These are phyloP conservation scores for Talaromyces stipitatus DNA, from an alignment of 495 filamentous ascomycete genomes.

Conservation along the genomic window DNA sequence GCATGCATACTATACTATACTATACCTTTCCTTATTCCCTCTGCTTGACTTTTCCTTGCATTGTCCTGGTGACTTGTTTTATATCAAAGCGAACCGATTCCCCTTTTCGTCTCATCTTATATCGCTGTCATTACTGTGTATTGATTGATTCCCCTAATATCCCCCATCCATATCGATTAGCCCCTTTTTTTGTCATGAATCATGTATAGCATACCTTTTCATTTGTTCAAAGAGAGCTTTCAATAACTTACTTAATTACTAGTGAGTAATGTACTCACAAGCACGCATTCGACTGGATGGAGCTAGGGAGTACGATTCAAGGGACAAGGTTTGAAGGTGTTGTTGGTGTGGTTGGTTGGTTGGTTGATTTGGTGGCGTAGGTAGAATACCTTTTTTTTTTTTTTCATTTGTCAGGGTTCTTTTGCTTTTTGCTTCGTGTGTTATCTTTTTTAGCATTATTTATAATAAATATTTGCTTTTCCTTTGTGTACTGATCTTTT, in stretches of 20 bases:
- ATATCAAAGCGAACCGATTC: conserved; percentile 5
- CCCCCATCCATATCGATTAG: neutral
- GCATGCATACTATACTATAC: too few species aligned
- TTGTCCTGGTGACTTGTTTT: conserved; percentile 1
- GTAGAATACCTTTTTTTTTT: neutral
- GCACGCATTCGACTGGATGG: conserved; percentile 4
- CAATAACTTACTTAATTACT: neutral
- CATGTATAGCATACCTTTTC: conserved; percentile 2
- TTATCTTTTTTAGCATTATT: neutral
- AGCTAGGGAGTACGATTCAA: conserved; percentile 2
- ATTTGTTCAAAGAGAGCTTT: neutral
- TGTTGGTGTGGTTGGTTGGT: neutral
- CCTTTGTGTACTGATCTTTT: neutral
- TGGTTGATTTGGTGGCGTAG: neutral
- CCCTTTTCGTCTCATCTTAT: neutral
- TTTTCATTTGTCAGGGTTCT: conserved; percentile 1
- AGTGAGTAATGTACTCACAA: neutral
- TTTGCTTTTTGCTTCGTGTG: neutral
- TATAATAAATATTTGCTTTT: neutral
- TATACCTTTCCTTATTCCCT: too few species aligned
- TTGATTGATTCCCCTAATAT: neutral
- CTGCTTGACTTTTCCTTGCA: neutral
- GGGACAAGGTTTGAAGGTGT: neutral
- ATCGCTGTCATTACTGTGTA: neutral
- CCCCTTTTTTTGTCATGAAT: neutral